These are phyloP conservation scores for Talaromyces adpressus DNA, from an alignment of 495 filamentous ascomycete genomes.

Conservation along the genomic window DNA sequence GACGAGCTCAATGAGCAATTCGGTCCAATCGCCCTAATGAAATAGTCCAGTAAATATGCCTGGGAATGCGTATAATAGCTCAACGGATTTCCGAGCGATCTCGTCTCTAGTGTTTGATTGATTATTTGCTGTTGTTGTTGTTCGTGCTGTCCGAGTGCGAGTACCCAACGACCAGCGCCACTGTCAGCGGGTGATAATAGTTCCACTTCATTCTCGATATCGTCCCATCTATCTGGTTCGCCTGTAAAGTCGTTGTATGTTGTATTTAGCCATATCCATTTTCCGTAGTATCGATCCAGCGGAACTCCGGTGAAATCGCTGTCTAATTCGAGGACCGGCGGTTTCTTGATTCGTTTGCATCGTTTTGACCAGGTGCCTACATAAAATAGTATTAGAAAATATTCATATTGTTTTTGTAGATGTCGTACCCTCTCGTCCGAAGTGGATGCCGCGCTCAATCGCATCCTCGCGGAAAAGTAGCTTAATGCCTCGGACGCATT, in stretches of 20 bases:
- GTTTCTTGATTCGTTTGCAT: conserved; percentile 6
- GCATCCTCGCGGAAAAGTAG: conserved; percentile 17
- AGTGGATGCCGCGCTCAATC: conserved; percentile 13
- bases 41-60: conserved; percentile 15
- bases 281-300: conserved; percentile 9
- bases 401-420: background rate
- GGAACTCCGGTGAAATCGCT: conserved; percentile 9
- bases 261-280: conserved; percentile 15
- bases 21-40: conserved; percentile 15
- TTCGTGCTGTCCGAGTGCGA: background rate
- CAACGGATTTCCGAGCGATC: conserved; percentile 9
- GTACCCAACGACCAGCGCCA: background rate
- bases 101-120: background rate
- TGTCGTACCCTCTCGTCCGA: conserved; percentile 14
- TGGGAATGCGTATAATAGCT: conserved; percentile 6
- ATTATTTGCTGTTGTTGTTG: background rate
- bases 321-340: background rate
- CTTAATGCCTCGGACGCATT: conserved; percentile 12
- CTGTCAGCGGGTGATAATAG: background rate
- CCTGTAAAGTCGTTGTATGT: conserved; percentile 8
- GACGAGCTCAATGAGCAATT: conserved; percentile 13
- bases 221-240: background rate
- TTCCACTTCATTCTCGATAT: background rate
- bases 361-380: conserved; percentile 7
- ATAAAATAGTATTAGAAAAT: background rate